These are phyloP conservation scores for Streptanthus diversifolius DNA, from an alignment of 345 rosid species.

Conservation along the genomic window DNA sequence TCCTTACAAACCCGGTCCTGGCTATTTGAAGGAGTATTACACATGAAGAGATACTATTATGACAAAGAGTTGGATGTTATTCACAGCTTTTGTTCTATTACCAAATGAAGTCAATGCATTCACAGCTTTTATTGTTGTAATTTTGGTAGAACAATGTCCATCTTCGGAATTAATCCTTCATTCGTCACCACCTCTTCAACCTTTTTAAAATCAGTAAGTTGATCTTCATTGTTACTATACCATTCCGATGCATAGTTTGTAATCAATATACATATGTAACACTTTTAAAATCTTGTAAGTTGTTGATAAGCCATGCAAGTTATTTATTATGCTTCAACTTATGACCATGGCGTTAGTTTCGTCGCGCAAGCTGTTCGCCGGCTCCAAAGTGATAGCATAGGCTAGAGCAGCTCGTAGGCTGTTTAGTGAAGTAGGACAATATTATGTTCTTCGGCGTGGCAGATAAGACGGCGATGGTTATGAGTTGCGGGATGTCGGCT, in stretches of 20 bases:
- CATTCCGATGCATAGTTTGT: too few relatives aligned
- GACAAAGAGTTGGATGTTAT: background rate
- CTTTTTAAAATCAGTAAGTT: background rate
- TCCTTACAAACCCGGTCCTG: conserved; percentile 78
- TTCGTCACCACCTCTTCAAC: background rate
- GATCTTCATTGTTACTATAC: background rate
- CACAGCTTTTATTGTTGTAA: background rate
- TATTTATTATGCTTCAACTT: background rate
- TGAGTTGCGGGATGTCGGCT: conserved; percentile 47
- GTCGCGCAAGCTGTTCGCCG: conserved; percentile 46
- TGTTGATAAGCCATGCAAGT: background rate
- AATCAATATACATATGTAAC: background rate
- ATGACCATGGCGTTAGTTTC: conserved; percentile 51
- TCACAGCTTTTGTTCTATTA: background rate
- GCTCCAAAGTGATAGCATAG: background rate
- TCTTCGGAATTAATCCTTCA: background rate
- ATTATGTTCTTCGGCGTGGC: conserved; percentile 54
- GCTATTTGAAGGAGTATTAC: conserved; percentile 53
- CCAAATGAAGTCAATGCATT: background rate
- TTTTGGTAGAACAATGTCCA: background rate
- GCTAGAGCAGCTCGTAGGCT: conserved; percentile 57
- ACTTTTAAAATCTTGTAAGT: background rate
- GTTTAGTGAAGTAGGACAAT: conserved; percentile 50
- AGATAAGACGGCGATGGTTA: conserved; percentile 35
- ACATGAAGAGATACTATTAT: conserved; percentile 31